Evolutionary conservation across 2,329 filamentous ascomycete genomes (phyloP).

Genomic region (Fusarium setosum): DNA sequence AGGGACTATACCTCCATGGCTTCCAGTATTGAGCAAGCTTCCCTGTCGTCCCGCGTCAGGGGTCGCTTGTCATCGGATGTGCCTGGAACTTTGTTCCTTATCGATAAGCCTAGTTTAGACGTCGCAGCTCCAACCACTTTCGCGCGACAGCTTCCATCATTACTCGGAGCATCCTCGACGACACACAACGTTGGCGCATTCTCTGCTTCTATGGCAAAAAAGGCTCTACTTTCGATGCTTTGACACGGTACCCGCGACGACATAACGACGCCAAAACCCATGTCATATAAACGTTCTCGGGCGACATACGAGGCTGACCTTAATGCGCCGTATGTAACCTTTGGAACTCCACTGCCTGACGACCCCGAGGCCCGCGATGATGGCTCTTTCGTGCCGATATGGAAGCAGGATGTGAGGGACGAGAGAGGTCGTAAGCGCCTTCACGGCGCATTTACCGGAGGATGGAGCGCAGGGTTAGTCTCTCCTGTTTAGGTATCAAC

Average conservation of each 20-base stretch:
- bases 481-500: background rate
- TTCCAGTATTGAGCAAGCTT: background rate
- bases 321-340: slow-evolving; percentile 79
- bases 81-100: slow-evolving; percentile 27
- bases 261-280: slow-evolving; percentile 49
- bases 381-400: slow-evolving; percentile 92
- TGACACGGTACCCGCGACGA: slow-evolving; percentile 7
- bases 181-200: background rate
- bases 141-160: slow-evolving; percentile 13
- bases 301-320: slow-evolving; percentile 82
- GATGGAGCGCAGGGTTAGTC: slow-evolving; percentile 91
- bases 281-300: slow-evolving; percentile 85
- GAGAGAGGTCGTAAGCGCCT: slow-evolving; percentile 90
- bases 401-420: slow-evolving; percentile 98
- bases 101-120: slow-evolving; percentile 34
- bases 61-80: background rate
- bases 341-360: slow-evolving; percentile 86
- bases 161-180: slow-evolving; percentile 1
- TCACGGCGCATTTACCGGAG: slow-evolving; percentile 96
- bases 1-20: slow-evolving; percentile 10
- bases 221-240: slow-evolving; percentile 18
- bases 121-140: slow-evolving; percentile 26
- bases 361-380: slow-evolving; percentile 86
- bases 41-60: slow-evolving; percentile 18
- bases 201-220: slow-evolving; percentile 1